Percentiles rank a stretch among this genome's conserved stretches.
phyloP scores from a whole-genome alignment of 352 stramenopile species.

The Phytophthora syringae region DNA sequence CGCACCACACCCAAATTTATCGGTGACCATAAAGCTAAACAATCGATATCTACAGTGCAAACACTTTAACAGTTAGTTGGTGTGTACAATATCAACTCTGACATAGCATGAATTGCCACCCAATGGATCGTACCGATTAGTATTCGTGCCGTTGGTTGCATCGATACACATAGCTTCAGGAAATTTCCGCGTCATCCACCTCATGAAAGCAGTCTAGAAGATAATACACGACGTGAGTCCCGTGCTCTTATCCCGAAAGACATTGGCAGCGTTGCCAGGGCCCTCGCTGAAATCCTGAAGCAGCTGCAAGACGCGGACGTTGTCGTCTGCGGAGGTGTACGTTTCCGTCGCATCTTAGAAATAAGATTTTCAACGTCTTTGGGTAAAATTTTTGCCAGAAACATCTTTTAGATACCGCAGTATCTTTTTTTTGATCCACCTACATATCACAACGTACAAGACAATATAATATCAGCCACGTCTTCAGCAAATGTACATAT shows the following conservation, averaged over 20 bases:
- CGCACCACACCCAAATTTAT: constrained; percentile 14
- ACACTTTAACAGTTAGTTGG: constrained; percentile 9
- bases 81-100: not conserved
- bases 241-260: not conserved
- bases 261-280: constrained; percentile 9
- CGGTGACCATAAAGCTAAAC: constrained; percentile 19
- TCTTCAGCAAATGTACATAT: too few relatives aligned
- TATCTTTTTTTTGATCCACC: not conserved
- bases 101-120: not conserved
- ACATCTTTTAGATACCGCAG: constrained; percentile 1
- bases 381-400: not conserved
- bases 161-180: constrained; percentile 17
- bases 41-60: constrained; percentile 15
- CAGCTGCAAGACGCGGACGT: not conserved
- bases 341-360: not conserved
- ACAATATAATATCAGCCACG: too few relatives aligned
- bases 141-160: constrained; percentile 15
- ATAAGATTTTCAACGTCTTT: constrained; percentile 6
- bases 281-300: constrained; percentile 10
- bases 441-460: not conserved
- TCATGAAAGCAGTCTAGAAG: constrained; percentile 10
- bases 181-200: constrained; percentile 14
- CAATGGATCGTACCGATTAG: constrained; percentile 4
- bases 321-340: constrained; percentile 1
- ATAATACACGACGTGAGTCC: constrained; percentile 7